Percentiles rank a stretch among this genome's conserved stretches.
phyloP scores from a whole-genome alignment of 176 grass and related monocot genomes.

The Zea luxurians region DNA sequence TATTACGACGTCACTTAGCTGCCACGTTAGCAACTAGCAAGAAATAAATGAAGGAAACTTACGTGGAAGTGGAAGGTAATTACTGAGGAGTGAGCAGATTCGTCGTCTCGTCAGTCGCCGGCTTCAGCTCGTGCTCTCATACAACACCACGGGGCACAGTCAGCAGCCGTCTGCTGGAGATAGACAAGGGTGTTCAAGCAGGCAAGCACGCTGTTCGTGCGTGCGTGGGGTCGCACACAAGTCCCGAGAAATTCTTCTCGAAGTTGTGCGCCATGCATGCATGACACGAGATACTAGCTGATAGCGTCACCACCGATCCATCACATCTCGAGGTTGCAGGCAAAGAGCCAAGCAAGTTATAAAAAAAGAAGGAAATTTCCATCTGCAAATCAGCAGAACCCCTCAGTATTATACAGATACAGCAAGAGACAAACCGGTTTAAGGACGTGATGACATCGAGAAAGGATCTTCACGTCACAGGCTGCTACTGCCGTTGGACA shows the following conservation, averaged over 20 bases:
- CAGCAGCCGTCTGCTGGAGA: no score
- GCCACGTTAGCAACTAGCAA: no score
- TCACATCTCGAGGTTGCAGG: constrained; percentile 10
- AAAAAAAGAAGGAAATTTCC: background rate
- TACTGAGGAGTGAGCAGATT: no score
- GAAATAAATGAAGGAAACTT: no score
- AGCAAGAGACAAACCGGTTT: background rate
- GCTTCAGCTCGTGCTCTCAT: no score
- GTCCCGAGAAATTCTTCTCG: constrained; percentile 42
- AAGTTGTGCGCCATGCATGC: background rate
- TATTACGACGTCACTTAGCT: no score
- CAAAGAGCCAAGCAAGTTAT: background rate
- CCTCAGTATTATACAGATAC: background rate
- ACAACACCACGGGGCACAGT: no score
- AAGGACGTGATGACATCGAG: background rate
- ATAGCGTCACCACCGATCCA: constrained; percentile 2
- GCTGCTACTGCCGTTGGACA: background rate
- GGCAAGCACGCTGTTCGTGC: constrained; percentile 19
- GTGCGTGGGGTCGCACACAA: constrained; percentile 33
- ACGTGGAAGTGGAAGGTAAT: no score
- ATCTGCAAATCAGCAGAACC: background rate
- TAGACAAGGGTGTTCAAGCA: no score
- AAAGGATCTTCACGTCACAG: constrained; percentile 31
- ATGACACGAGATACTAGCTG: constrained; percentile 3
- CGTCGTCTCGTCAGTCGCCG: no score